A percentile compares a stretch with the other conserved stretches of the same genome.
Evolutionary conservation across 352 stramenopile species (phyloP).

Genomic region (Globisporangium alternatum): DNA sequence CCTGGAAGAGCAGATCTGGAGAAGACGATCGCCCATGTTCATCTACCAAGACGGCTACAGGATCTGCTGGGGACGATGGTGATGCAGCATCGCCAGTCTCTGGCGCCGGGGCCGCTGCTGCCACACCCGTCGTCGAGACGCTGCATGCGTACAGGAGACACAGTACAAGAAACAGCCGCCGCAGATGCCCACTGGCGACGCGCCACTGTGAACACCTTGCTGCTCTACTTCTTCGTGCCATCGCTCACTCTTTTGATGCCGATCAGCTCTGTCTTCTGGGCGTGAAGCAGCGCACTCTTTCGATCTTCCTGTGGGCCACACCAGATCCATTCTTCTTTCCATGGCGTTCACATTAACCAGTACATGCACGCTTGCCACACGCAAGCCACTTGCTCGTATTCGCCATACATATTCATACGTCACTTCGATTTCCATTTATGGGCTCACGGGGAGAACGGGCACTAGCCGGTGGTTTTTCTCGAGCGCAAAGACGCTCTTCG

Average conservation of each 20-base stretch:
- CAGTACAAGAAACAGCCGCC: background rate
- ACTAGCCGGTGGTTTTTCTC: slow-evolving; percentile 77
- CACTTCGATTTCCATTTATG: background rate
- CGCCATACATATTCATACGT: background rate
- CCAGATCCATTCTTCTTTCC: background rate
- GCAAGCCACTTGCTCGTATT: background rate
- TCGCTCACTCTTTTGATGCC: background rate
- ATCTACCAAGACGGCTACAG: background rate
- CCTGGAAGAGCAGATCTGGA: slow-evolving; percentile 8
- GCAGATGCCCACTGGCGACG: too few relatives aligned
- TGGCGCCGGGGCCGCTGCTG: background rate
- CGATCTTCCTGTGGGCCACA: slow-evolving; percentile 7
- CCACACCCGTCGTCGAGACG: background rate
- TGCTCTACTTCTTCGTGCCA: background rate
- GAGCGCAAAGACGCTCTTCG: slow-evolving; percentile 71
- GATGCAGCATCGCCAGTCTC: background rate
- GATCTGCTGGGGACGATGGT: background rate
- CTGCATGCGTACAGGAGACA: slow-evolving; percentile 1
- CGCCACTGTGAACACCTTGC: background rate
- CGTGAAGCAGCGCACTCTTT: background rate
- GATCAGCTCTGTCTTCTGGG: background rate
- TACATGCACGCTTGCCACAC: too few relatives aligned
- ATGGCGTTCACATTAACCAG: background rate
- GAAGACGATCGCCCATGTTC: background rate
- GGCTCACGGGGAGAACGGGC: slow-evolving; percentile 9